Conservation (phyloP, 2,329 filamentous ascomycete genomes). For the Botryotinia convoluta region DNA sequence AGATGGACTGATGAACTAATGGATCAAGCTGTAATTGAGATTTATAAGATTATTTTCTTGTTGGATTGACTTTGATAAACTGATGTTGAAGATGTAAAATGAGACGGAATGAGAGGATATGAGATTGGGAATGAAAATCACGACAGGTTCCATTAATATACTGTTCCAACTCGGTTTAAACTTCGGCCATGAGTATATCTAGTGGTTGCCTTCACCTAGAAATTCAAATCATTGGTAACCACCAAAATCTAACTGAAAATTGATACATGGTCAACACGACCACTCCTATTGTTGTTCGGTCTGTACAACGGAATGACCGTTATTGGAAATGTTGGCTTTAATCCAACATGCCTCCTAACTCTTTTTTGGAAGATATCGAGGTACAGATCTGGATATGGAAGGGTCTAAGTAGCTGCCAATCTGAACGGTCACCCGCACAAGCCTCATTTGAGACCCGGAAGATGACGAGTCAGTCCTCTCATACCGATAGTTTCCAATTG, state of each 20-base stretch:
- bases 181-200: too few relatives aligned
- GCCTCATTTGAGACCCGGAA: neutral
- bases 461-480: neutral
- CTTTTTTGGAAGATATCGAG: neutral
- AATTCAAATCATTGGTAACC: neutral
- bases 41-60: neutral
- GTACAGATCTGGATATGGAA: neutral
- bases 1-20: neutral
- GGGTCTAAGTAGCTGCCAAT: neutral
- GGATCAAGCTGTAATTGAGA: neutral
- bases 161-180: neutral
- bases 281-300: fast-evolving
- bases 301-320: neutral
- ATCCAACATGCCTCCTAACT: neutral
- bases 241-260: too few relatives aligned
- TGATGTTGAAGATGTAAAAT: neutral
- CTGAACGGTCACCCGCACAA: fast-evolving
- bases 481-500: neutral
- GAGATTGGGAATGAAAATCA: neutral
- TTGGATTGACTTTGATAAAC: neutral
- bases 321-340: neutral
- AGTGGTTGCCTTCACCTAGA: too few relatives aligned
- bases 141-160: neutral
- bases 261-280: neutral
- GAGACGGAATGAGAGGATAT: neutral